Base-by-base conservation (phyloP, 2,329 filamentous ascomycete genomes). In the Colletotrichum sp. region DNA sequence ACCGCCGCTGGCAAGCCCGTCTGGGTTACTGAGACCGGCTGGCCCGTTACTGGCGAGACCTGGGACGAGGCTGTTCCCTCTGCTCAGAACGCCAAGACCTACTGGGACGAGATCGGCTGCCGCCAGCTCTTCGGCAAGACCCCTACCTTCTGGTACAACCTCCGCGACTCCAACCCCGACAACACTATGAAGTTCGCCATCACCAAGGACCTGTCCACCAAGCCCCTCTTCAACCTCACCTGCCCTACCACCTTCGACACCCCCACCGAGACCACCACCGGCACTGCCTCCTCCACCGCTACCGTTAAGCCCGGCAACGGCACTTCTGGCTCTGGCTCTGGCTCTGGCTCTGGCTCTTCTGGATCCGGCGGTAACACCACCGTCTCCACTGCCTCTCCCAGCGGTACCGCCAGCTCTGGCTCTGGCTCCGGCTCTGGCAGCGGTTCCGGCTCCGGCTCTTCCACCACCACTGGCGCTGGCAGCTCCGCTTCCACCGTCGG, bases 1-100 rank as follows among this genome's bases (percentile, higher is more conserved):
- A 89, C 88, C 63, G 87, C 88, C 79, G 82, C 83, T 32, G 87
- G 86, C 80, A 90, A 90, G 86, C 88, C 87, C 77, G 87, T 93
- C 80, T 92, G 91, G 89, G 86, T 92, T 63, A 92, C 90, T 25
- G 92, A 94, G 88, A 93, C 91, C 15, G 92, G 92, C 80, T 94
- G 92, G 92, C 92, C 93, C 67, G 86, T 87, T 66, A 84, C 82
- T 44, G 93, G 93, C 52, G 81, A 86, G 13, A 85, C 86, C 67
- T 89, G 88, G 84, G 91, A 91, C 69, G 79, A 88, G 82, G 92
- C 90, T 69, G 87, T 89, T 12, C 82, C 93, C 65, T 90, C 86
- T 77, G 83, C 89, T 34, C 83, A 86, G 36, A 94, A 94, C 82
- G 91, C 92, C 77, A 88, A 92, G 86, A 87, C 86, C 78, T 94